phyloP scores from a whole-genome alignment of 495 filamentous ascomycete genomes.

The Gamarada debralockiae region DNA sequence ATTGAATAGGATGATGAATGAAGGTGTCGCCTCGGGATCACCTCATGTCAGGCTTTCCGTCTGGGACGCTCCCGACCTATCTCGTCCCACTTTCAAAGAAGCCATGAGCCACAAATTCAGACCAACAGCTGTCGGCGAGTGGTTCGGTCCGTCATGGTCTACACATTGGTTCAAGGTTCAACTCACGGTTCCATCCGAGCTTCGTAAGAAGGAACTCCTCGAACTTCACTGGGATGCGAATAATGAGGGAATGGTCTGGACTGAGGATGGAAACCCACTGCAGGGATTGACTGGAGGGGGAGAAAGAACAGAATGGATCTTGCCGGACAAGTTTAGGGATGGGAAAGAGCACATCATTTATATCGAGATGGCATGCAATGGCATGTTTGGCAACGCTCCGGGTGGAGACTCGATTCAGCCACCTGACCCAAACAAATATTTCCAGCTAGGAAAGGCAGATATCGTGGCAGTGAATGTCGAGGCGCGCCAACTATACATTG shows the following conservation, averaged over 20 bases:
- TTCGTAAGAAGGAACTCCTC: slow-evolving; percentile 68
- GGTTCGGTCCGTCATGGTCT: slow-evolving; percentile 92
- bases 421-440: slow-evolving; percentile 77
- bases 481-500: slow-evolving; percentile 77
- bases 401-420: slow-evolving; percentile 87
- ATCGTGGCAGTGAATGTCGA: slow-evolving; percentile 87
- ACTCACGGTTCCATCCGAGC: slow-evolving; percentile 68
- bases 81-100: slow-evolving; percentile 84
- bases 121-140: slow-evolving; percentile 68
- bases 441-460: slow-evolving; percentile 69
- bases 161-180: slow-evolving; percentile 96
- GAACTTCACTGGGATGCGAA: slow-evolving; percentile 95
- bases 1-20: slow-evolving; percentile 62
- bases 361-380: slow-evolving; percentile 97
- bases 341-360: slow-evolving; percentile 86
- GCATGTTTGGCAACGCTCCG: slow-evolving; percentile 92
- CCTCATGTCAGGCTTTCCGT: slow-evolving; percentile 81
- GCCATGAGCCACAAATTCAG: slow-evolving; percentile 77
- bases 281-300: slow-evolving; percentile 93
- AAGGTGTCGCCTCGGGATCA: slow-evolving; percentile 65
- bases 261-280: slow-evolving; percentile 78
- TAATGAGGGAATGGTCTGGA: slow-evolving; percentile 90
- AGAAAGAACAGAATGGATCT: slow-evolving; percentile 84
- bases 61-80: slow-evolving; percentile 75
- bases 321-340: slow-evolving; percentile 75